Base-by-base conservation (phyloP, 495 filamentous ascomycete genomes). In the Letharia lupina region DNA sequence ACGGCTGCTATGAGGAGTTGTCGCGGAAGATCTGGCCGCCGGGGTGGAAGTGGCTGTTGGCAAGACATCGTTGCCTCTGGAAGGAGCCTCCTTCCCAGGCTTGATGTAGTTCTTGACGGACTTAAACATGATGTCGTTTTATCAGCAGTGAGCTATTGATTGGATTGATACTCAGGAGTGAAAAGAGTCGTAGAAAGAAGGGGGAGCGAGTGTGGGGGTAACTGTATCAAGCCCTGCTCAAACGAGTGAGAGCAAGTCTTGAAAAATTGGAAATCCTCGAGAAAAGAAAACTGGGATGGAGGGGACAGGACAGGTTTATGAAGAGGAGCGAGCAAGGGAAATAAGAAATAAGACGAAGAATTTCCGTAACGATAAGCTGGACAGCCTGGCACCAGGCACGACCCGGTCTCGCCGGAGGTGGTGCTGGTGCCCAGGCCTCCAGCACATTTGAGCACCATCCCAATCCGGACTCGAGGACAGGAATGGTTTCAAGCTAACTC, bases 21-120 rank as follows among this genome's bases (percentile, higher is more conserved):
- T 35, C n/a, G 33, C 42, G 28, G 28, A 33, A 63, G 61, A 48
- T 40, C 56, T 65, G 45, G 65, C 15, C 44, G 31, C 37, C 35
- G 54, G 61, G 23, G 62, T 59, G 16, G 58, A 18, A 57, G 57
- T 15, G 28, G 63, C 23, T 56, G 48, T 56, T 39, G 67, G 66
- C 20, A 39, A 41, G 61, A 60, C 31, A 31, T 40, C 31, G 35
- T 60, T 61, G 33, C 33, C 45, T 18, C 45, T 39, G 23, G 37
- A 11, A 57, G 33, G 20, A 57, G 54, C 54, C 13, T 57, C 59
- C 63, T 65, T 62, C 28, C 54, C 65, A 23, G 68, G 68, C 54
- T 60, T 65, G 37, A 70, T 64, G 47, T 70, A 70, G n/a, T 62
- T 68, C 58, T 67, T 70, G 61, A 70, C 61, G 56, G 48, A 41